Conservation (phyloP, 306 rosid genomes). For the Echinosophora koreensis region DNA sequence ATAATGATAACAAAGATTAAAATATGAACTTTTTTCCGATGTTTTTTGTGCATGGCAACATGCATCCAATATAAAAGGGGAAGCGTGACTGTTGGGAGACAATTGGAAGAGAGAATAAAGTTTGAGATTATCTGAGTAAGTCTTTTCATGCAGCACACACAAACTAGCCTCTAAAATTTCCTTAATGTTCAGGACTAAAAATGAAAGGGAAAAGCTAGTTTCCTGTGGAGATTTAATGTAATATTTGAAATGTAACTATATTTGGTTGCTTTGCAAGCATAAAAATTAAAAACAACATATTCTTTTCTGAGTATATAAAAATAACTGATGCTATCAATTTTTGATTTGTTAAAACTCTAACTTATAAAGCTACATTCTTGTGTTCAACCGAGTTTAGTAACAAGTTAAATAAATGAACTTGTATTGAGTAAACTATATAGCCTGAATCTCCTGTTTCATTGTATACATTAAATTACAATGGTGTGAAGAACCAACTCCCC, state of each 20-base stretch:
- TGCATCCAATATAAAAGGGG: conserved; percentile 6
- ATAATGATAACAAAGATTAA: too few species aligned
- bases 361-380: not conserved
- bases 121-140: too few species aligned
- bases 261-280: too few species aligned
- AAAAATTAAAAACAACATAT: not conserved
- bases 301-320: not conserved
- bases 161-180: too few species aligned
- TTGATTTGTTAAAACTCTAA: not conserved
- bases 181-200: too few species aligned
- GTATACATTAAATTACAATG: not conserved
- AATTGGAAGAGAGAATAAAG: not conserved
- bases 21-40: not conserved
- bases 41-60: not conserved
- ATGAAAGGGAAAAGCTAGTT: too few species aligned
- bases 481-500: conserved; percentile 1
- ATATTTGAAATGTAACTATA: too few species aligned
- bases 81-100: not conserved
- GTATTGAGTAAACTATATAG: conserved; percentile 6
- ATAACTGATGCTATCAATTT: not conserved
- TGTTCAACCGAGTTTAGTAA: not conserved
- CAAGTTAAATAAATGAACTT: not conserved
- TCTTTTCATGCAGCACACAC: too few species aligned
- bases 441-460: not conserved
- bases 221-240: too few species aligned